These are phyloP conservation scores for Porphyrellus sp. DNA, from an alignment of 1,284 basidiomycete species.

Conservation along the genomic window DNA sequence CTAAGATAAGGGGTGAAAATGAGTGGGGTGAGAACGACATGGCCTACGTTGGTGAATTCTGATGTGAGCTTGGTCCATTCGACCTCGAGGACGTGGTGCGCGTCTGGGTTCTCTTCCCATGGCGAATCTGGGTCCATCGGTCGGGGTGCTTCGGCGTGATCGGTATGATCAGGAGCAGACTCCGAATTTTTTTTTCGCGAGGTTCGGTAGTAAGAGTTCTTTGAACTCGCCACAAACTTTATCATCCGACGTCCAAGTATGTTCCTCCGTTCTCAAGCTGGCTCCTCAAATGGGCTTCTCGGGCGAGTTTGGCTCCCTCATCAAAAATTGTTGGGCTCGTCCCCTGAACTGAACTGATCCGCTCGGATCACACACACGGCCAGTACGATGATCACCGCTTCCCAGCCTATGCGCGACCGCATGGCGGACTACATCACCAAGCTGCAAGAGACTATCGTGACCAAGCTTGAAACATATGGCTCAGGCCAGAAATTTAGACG, in stretches of 20 bases:
- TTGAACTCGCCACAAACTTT: neutral
- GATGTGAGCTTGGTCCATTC: constrained; percentile 66
- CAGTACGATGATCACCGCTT: neutral
- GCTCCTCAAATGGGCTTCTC: neutral
- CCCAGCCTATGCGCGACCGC: constrained; percentile 14
- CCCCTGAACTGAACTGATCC: constrained; percentile 2
- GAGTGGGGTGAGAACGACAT: neutral
- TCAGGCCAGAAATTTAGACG: constrained; percentile 71
- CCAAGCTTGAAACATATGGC: constrained; percentile 75
- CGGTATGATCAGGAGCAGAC: neutral
- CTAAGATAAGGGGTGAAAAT: constrained; percentile 39
- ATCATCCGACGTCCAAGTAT: neutral
- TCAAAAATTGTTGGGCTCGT: neutral
- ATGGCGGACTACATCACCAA: constrained; percentile 56
- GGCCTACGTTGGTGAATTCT: constrained; percentile 61
- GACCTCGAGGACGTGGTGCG: constrained; percentile 37
- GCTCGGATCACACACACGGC: neutral
- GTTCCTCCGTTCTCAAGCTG: neutral
- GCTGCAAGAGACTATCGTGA: constrained; percentile 82
- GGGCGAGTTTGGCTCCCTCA: neutral
- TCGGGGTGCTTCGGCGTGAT: neutral
- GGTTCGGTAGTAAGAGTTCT: neutral
- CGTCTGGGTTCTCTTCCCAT: constrained; percentile 49
- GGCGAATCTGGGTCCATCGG: constrained; percentile 52
- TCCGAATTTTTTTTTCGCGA: neutral